Percentiles rank a stretch among this genome's conserved stretches.
Conservation (phyloP, 2,329 filamentous ascomycete genomes). For the Cytospora chrysosperma region DNA sequence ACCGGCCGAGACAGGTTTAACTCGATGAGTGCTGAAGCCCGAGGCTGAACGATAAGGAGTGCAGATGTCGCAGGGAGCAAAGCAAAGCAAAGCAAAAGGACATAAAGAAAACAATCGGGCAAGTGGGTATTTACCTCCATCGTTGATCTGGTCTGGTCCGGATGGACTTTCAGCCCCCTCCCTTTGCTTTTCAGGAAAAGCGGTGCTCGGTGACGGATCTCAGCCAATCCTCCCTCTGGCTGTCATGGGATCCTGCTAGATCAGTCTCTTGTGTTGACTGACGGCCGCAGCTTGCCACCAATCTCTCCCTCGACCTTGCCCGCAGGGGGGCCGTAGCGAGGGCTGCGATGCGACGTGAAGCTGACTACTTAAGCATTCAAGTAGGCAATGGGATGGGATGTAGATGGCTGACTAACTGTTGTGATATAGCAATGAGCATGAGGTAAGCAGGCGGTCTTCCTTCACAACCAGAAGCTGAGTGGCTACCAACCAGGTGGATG, state of each 20-base stretch:
- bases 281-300: constrained; percentile 7
- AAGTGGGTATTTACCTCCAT: constrained; percentile 24
- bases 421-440: constrained; percentile 1
- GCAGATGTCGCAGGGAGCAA: constrained; percentile 2
- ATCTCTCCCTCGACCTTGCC: constrained; percentile 7
- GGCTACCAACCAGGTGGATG: constrained; percentile 15
- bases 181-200: background rate
- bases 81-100: constrained; percentile 7
- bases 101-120: background rate
- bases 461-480: constrained; percentile 12
- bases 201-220: constrained; percentile 9
- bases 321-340: constrained; percentile 8
- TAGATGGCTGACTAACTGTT: constrained; percentile 13
- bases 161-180: constrained; percentile 8
- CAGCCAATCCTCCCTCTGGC: background rate
- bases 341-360: constrained; percentile 18
- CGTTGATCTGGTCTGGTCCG: background rate
- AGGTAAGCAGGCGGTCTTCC: constrained; percentile 9
- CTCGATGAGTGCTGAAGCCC: background rate
- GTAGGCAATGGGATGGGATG: constrained; percentile 9
- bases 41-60: background rate
- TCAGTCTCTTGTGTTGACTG: background rate
- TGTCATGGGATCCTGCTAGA: constrained; percentile 6
- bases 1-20: constrained; percentile 23
- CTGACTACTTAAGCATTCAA: no score